These are phyloP conservation scores for Ogataea henricii DNA, from an alignment of 805 yeast species.

Conservation along the genomic window DNA sequence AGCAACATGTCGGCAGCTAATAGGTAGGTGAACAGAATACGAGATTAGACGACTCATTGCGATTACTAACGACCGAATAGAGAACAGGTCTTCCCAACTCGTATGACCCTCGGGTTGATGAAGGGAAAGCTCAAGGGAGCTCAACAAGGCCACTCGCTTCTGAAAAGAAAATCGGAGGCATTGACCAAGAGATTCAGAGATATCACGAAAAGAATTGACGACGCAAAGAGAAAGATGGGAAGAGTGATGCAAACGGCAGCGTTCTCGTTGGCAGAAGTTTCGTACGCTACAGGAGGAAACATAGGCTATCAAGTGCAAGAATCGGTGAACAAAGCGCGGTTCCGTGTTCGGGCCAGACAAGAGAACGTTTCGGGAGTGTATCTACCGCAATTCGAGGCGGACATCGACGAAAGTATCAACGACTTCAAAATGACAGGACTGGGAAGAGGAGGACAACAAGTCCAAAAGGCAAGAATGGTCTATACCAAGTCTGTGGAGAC, in stretches of 20 bases:
- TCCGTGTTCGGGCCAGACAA: constrained; percentile 86
- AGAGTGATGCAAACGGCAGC: constrained; percentile 98
- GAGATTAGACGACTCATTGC: no score
- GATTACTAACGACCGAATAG: constrained; percentile 38
- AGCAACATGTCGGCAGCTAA: constrained; percentile 30
- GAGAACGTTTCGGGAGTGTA: constrained; percentile 96
- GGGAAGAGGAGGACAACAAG: constrained; percentile 98
- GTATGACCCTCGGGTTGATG: constrained; percentile 96
- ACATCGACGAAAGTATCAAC: constrained; percentile 79
- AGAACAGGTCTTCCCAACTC: constrained; percentile 96
- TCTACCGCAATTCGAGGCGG: constrained; percentile 88
- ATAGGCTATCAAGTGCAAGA: constrained; percentile 96
- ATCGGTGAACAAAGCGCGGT: constrained; percentile 86
- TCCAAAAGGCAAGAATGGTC: constrained; percentile 88
- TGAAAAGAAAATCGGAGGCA: constrained; percentile 96
- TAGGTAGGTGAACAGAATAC: constrained; percentile 21
- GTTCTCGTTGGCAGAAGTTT: constrained; percentile 93
- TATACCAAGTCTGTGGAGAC: constrained; percentile 97
- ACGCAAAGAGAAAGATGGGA: constrained; percentile 96
- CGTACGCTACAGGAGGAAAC: constrained; percentile 96
- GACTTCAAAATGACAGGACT: constrained; percentile 96
- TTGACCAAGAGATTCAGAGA: constrained; percentile 95
- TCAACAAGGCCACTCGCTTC: constrained; percentile 88
- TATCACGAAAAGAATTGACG: constrained; percentile 90
- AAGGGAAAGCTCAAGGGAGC: constrained; percentile 96